Evolutionary conservation across 805 yeast species (phyloP).

Genomic region (Saccharomycopsis fibuligera): DNA sequence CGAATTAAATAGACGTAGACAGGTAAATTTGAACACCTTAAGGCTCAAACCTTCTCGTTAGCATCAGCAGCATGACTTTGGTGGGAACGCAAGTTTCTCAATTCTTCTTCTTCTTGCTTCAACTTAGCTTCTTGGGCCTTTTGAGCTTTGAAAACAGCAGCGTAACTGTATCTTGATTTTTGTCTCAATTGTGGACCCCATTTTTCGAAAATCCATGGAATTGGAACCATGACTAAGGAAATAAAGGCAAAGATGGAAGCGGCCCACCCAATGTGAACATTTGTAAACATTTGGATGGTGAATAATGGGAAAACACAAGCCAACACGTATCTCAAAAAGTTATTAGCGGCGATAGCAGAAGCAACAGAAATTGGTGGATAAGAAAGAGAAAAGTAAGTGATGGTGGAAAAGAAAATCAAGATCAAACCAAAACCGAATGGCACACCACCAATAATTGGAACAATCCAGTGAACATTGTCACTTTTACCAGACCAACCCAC

Average conservation of each 20-base stretch:
- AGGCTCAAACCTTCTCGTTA: too few relatives aligned
- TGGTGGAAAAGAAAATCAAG: slow-evolving; percentile 61
- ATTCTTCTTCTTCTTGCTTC: slow-evolving; percentile 11
- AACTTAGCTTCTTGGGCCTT: slow-evolving; percentile 5
- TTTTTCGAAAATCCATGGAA: slow-evolving; percentile 61
- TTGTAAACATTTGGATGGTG: slow-evolving; percentile 75
- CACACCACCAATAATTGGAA: slow-evolving; percentile 68
- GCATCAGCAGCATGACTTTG: too few relatives aligned
- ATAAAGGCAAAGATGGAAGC: slow-evolving; percentile 58
- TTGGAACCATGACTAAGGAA: slow-evolving; percentile 64
- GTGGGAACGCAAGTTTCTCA: too few relatives aligned
- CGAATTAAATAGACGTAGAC: too few relatives aligned
- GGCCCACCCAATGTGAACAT: slow-evolving; percentile 75
- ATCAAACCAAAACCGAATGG: slow-evolving; percentile 73
- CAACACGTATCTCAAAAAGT: slow-evolving; percentile 63
- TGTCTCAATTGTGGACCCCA: slow-evolving; percentile 55
- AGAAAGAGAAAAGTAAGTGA: slow-evolving; percentile 61
- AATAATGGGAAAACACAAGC: slow-evolving; percentile 83
- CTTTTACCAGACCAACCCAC: slow-evolving; percentile 67
- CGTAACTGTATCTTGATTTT: slow-evolving; percentile 49
- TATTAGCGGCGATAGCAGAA: slow-evolving; percentile 86
- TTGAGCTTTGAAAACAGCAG: slow-evolving; percentile 10
- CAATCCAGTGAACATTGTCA: slow-evolving; percentile 63
- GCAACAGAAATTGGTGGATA: slow-evolving; percentile 77
- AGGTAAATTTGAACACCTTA: too few relatives aligned